Evolutionary conservation across 345 rosid species (phyloP).

Genomic region (Linum usitatissimum): DNA sequence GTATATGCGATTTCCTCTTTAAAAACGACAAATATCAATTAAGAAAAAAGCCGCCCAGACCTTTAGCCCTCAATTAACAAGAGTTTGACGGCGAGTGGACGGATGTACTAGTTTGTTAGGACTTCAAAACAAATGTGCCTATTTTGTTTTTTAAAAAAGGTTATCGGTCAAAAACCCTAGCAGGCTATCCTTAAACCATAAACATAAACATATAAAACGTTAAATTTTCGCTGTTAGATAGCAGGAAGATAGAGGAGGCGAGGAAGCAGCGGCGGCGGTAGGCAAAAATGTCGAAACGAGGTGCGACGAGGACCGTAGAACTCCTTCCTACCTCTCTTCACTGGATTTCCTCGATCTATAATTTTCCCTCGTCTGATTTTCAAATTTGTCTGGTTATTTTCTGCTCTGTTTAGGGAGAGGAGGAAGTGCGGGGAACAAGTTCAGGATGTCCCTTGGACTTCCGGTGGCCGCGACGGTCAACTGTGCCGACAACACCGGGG

Average conservation of each 20-base stretch:
- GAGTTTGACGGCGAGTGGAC: no score
- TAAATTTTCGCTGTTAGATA: neutral
- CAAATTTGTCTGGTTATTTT: neutral
- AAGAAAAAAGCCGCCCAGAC: no score
- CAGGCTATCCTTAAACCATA: no score
- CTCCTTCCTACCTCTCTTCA: neutral
- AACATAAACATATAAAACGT: no score
- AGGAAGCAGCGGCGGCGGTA: neutral
- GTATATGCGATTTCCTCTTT: no score
- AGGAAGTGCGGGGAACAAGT: slow-evolving; percentile 1
- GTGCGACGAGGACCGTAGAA: neutral
- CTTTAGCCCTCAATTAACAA: no score
- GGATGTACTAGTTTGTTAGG: no score
- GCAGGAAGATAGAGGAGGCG: neutral
- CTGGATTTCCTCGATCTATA: neutral
- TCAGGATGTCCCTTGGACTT: slow-evolving; percentile 3
- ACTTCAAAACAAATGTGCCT: no score
- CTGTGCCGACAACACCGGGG: slow-evolving; percentile 3
- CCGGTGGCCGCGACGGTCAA: slow-evolving; percentile 3
- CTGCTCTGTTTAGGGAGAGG: neutral
- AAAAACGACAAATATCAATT: no score
- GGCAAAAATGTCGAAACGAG: neutral
- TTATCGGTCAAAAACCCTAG: no score
- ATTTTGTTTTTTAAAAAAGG: no score
- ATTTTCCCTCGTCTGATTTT: neutral